Evolutionary conservation across 139 green algal genomes (phyloP), one percentile per base, ranked within the genome.

Genomic region (Picochlorum sp.): DNA sequence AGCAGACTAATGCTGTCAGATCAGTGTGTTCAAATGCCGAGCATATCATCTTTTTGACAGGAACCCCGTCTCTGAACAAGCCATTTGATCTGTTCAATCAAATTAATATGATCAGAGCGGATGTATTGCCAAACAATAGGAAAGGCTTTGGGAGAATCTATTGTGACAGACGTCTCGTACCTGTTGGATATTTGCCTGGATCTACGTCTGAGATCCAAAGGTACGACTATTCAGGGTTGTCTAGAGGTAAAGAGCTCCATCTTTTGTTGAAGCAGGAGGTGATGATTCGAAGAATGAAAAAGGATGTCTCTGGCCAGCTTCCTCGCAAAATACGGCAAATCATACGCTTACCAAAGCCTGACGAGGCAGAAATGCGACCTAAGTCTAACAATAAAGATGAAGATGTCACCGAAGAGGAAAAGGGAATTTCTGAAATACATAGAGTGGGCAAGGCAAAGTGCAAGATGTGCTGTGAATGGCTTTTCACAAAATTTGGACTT

Each of bases 281-380:
- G 20, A 96, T 96, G 90, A 71, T 98, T 30, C 78, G 92, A 34
- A 77, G 92, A 8, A 77, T 96, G 54, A 98, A 98, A 80, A 24
- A 50, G 8, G 86, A 98, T n/a, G 85, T 98, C 23, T 69, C 95
- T 75, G 69, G 67, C 9, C 71, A 92, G 74, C 77, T 97, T 66
- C 91, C 91, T 20, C 82, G 86, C 31, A 95, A 95, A 72, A 66
- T 83, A 45, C 67, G 90, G 6, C 89, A 96, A 67, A 85, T 95
- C 23, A 72, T 92, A 20, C 65, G 73, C 41, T 64, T 91, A 41
- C 73, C 71, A 8, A 69, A 38, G 23, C 83, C 74, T 9, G 49
- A 31, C 6, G 14, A 61, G 44, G 30, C n/a, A 4, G 65, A 82
- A n/a, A 83, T 69, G 74, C 69, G 69, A 20, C 34, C 57, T 13